A percentile compares a stretch with the other conserved stretches of the same genome.
Conservation (phyloP, 305 asterid genomes). For the Rubia peregrina region DNA sequence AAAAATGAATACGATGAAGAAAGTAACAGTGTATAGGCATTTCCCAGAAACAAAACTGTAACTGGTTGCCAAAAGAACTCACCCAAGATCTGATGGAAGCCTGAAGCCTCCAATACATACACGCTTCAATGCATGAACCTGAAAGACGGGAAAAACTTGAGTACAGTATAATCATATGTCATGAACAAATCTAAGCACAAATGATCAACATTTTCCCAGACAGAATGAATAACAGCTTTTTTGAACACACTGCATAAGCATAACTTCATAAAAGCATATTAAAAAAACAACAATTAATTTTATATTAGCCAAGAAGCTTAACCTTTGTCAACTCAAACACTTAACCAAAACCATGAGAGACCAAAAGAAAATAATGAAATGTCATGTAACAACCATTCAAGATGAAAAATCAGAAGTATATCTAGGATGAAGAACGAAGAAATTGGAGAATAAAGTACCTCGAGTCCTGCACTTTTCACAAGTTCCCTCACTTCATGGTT, state of each 20-base stretch:
- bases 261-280: too few relatives aligned
- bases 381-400: not conserved
- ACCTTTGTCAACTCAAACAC: not conserved
- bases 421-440: constrained; percentile 5
- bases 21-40: not conserved
- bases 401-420: constrained; percentile 7
- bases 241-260: too few relatives aligned
- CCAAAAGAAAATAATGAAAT: not conserved
- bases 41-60: not conserved
- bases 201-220: not conserved
- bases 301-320: not conserved
- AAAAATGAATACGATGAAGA: not conserved
- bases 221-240: not conserved
- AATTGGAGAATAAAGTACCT: constrained; percentile 45
- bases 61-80: constrained; percentile 26
- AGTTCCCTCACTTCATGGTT: constrained; percentile 98
- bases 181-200: not conserved
- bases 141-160: constrained; percentile 26
- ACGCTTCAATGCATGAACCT: constrained; percentile 86
- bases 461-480: constrained; percentile 93
- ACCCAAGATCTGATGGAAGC: constrained; percentile 90
- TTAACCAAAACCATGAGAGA: not conserved
- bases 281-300: not conserved
- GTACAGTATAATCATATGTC: not conserved
- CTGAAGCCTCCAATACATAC: constrained; percentile 84